Evolutionary conservation across 176 grass and related monocot species (phyloP), one percentile per base, ranked within the genome.

Genomic region (Carex pumila): DNA sequence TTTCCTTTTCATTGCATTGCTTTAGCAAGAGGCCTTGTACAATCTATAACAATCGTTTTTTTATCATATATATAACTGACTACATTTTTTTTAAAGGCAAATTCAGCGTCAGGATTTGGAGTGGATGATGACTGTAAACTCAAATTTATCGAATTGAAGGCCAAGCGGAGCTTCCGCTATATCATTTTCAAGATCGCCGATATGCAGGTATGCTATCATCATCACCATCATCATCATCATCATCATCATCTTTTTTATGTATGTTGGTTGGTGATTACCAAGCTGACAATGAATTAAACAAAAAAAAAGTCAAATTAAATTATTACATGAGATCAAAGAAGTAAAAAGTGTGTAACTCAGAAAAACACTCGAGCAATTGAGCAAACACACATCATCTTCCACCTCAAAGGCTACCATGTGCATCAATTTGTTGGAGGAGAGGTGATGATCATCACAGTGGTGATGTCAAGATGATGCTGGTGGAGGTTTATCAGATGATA

Each of bases 161-260:
- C 92, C 70, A 83, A 86, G 36, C 53, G 92, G 55, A 84, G 83
- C 67, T 92, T 92, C 85, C 68, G 92, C 74, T 94, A 91, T 87
- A 94, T 94, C 79, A 86, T 94, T 45, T 94, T 94, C 88, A 94
- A 78, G 83, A 94, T 94, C 61, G 85, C 87, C 53, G 83, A 91
- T 4, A 94, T 91, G 89, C 74, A 94, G 87, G 91, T 94, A 72
- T 13, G 6, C 25, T 25, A 25, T 25, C 45, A 45, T 47, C 45
- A 49, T 11, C 9, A 72, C 47, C 13, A 37, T 41, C 18, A 17
- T 45, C 5, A 7, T 45, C 45, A 45, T 47, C 45, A 49, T 50
- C 9, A 2, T 50, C 2, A 3, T 50, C 10, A 12, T 50, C 10
- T 50, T 45, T 45, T 45, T 45, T 45, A 45, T 7, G 47, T 2